Evolutionary conservation across 441 rosid genomes (phyloP), one percentile per base, ranked within the genome.

Genomic region (Euphorbia schlechtendalii): DNA sequence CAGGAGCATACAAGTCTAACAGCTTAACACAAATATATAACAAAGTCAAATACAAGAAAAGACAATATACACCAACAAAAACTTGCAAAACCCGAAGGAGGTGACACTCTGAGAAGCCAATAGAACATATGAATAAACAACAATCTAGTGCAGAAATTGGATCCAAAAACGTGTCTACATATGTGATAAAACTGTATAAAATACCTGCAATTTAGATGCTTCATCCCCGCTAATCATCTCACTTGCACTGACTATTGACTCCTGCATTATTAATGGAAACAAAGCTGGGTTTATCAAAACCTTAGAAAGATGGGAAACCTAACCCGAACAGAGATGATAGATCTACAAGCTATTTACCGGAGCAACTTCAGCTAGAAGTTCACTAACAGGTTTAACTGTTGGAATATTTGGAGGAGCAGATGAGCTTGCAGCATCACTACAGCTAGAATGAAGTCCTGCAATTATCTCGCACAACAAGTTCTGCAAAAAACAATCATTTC

Each of bases 401-500:
- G 82, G 80, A 71, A 83, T 55, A 67, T 77, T 79, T 51, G 92
- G 86, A 67, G 80, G 78, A 73, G 88, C 85, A 74, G 98, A 92
- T 68, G 97, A 93, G 77, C 99, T 93, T 59, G 89, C 93, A 63
- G 76, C 80, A 73, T 87, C 87, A 8, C 76, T 70, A 70, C 83
- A 78, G 45, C 83, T 81, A 21, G 93, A 79, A 67, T 81, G 89
- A 63, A 86, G 88, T 74, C 97, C 85, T 27, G 87, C 71, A 51
- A 90, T 90, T 72, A 93, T 81, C 74, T 90, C 96, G 68, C 82
- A 87, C 46, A 93, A 69, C 66, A 93, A 77, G 73, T 84, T 79
- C 99, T 93, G 73, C 41, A 61, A 79, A 55, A 61, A 69, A 34
- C 10, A 68, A 3, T 64, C 22, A 58, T 36, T 56, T 55, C 24